Evolutionary conservation across 306 rosid species (phyloP).

Genomic region (Dryas octopetala): DNA sequence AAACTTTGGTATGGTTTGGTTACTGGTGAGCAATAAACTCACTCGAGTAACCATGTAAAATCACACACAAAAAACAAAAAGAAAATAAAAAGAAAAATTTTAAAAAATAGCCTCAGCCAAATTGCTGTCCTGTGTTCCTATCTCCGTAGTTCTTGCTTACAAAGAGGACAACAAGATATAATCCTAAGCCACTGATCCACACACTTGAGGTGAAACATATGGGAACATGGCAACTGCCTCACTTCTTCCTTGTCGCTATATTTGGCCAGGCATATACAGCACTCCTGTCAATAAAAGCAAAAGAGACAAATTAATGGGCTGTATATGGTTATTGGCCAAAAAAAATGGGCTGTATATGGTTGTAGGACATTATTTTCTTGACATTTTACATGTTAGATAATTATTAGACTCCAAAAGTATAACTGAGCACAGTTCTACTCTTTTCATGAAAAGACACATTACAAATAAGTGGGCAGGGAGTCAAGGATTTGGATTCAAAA

Average conservation of each 20-base stretch:
- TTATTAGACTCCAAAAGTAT: too few species aligned
- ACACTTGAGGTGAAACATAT: constrained; percentile 79
- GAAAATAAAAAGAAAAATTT: not conserved
- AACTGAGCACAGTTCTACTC: too few species aligned
- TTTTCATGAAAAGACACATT: too few species aligned
- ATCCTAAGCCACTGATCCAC: constrained; percentile 93
- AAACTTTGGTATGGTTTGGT: constrained; percentile 35
- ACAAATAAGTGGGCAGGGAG: too few species aligned
- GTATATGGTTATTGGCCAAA: not conserved
- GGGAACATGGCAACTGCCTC: constrained; percentile 79
- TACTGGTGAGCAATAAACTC: constrained; percentile 75
- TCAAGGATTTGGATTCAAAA: too few species aligned
- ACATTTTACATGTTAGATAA: too few species aligned
- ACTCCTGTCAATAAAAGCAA: constrained; percentile 55
- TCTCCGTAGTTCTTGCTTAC: constrained; percentile 78
- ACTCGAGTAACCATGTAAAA: constrained; percentile 61
- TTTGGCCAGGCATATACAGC: constrained; percentile 87
- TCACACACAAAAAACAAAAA: constrained; percentile 24
- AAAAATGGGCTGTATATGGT: not conserved
- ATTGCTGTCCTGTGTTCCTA: constrained; percentile 26
- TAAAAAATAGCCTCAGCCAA: not conserved
- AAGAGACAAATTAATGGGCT: constrained; percentile 16
- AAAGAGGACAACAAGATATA: constrained; percentile 85
- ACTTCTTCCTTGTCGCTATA: constrained; percentile 83
- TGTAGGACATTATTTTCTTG: not conserved